Evolutionary conservation across 345 rosid species (phyloP).

Genomic region (Dovyalis caffra): DNA sequence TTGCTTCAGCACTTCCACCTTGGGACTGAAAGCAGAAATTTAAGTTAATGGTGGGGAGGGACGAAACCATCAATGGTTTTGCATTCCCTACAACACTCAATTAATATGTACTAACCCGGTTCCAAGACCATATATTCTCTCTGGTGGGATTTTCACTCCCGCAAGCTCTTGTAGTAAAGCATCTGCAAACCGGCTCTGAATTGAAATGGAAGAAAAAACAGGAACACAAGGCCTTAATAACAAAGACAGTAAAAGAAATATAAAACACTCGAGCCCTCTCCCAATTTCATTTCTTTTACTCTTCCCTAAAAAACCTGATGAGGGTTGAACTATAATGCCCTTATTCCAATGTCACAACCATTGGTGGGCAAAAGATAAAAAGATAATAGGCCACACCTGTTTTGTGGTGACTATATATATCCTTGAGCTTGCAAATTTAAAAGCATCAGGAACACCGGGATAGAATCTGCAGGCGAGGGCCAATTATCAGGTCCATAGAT

Average conservation of each 20-base stretch:
- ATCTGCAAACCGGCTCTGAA: constrained; percentile 81
- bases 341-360: not conserved
- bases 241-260: not conserved
- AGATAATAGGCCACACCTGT: constrained; percentile 46
- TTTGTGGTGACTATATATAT: constrained; percentile 83
- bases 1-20: constrained; percentile 81
- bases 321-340: not conserved
- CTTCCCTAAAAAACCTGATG: not conserved
- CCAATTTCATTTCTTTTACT: not conserved
- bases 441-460: constrained; percentile 86
- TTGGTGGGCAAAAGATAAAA: not conserved
- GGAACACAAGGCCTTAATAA: not conserved
- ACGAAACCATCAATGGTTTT: not conserved
- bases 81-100: not conserved
- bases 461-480: constrained; percentile 54
- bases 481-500: not conserved
- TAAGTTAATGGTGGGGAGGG: not conserved
- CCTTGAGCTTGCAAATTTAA: constrained; percentile 76
- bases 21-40: constrained; percentile 42
- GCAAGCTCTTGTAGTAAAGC: constrained; percentile 67
- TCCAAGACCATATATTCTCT: constrained; percentile 76
- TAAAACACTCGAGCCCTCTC: not conserved
- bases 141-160: constrained; percentile 69
- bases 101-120: constrained; percentile 56
- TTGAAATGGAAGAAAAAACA: not conserved